Base-by-base conservation (phyloP, 306 rosid genomes). In the Ammopiptanthus mongolicus region DNA sequence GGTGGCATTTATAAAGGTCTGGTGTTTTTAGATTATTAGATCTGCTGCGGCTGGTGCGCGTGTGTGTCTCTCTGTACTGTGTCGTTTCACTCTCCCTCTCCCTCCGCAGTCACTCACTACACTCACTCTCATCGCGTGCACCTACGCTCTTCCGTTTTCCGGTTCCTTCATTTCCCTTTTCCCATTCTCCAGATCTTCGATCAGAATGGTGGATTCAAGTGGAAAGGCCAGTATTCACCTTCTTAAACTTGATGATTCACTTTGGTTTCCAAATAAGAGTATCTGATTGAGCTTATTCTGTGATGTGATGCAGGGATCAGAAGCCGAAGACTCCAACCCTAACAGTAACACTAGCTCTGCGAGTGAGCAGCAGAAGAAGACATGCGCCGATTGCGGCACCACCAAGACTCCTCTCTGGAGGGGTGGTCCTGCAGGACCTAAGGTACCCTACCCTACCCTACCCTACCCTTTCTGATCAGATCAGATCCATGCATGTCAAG, bases 381-480 rank as follows among this genome's bases (percentile, higher is more conserved):
- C 91, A 0, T 96, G 99, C 42, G 96, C 97, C 8, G 98, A 96
- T 73, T 96, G 99, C 36, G 99, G 98, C 10, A 96, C 99, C 6
- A 65, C 94, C 7, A 92, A 96, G 52, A 96, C 97, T 15, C 99
- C 99, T 62, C 79, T 96, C n/a, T 96, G 99, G 98, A 52, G 98
- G 34, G 99, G 99, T 3, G 98, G 99, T 3, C 99, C 98, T 1
- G 98, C 99, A 0, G 97, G 99, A 0, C 99, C 99, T 0, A 96
- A 96, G 98, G 99, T 91, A 41, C 47, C 28, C 28, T 25, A 25
- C 28, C 28, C 28, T 25, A 25, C 28, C 0, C 28, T 25, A 25
- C 28, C 28, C 28, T 25, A n/a, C 61, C 2, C n/a, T n/a, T n/a
- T n/a, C n/a, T n/a, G 51, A 44, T 44, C 51, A 15, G 6, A 15